A percentile compares a stretch with the other conserved stretches of the same genome.
These are phyloP conservation scores for Escovopsis sp. DNA, from an alignment of 2,329 filamentous ascomycete genomes.

Conservation along the genomic window DNA sequence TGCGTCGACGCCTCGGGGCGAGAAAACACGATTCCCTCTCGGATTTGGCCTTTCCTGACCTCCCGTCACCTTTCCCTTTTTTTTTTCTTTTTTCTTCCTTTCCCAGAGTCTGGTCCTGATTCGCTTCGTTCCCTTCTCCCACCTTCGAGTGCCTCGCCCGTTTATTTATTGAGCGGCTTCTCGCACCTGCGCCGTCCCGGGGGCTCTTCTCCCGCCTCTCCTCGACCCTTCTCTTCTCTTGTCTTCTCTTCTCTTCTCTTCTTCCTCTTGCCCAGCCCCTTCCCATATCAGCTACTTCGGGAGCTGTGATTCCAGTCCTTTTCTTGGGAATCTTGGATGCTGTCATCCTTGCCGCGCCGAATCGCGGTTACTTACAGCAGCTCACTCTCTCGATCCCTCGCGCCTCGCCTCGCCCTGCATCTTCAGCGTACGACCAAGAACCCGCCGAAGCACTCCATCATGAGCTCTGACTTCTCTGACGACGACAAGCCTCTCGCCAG, in stretches of 20 bases:
- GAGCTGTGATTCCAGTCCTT: background rate
- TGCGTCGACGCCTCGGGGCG: slow-evolving; percentile 6
- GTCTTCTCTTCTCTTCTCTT: slow-evolving; percentile 8
- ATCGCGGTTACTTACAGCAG: slow-evolving; percentile 4
- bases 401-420: slow-evolving; percentile 5
- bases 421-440: slow-evolving; percentile 8
- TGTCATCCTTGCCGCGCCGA: slow-evolving; percentile 3
- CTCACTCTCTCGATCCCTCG: slow-evolving; percentile 1
- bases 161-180: background rate
- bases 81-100: slow-evolving; percentile 20
- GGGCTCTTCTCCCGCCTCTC: slow-evolving; percentile 11
- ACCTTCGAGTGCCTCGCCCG: background rate
- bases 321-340: background rate
- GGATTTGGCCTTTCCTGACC: background rate
- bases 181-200: background rate
- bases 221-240: slow-evolving; percentile 16
- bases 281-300: slow-evolving; percentile 1
- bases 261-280: no score
- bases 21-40: slow-evolving; percentile 11
- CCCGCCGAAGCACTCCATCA: slow-evolving; percentile 16
- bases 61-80: slow-evolving; percentile 14
- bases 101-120: background rate
- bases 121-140: background rate
- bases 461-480: slow-evolving; percentile 49
- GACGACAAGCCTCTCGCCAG: slow-evolving; percentile 69